These are phyloP conservation scores for Aspergillus versicolor DNA, from an alignment of 2,329 filamentous ascomycete genomes.

Conservation along the genomic window DNA sequence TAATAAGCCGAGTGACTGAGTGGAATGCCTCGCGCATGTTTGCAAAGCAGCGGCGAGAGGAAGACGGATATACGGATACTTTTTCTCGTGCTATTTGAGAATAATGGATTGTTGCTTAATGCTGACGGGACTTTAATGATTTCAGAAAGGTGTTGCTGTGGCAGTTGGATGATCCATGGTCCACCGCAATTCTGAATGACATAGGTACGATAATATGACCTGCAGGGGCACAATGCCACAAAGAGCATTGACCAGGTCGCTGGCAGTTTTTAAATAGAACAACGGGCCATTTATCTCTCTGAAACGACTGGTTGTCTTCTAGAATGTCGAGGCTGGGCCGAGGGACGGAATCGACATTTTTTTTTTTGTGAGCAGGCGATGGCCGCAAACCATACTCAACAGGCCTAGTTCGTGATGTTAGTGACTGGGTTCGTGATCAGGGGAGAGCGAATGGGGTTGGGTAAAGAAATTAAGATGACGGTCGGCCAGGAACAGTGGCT, in stretches of 20 bases:
- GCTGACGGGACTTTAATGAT: not conserved
- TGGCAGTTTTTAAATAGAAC: not conserved
- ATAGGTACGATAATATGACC: not conserved
- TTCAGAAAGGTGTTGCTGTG: not conserved
- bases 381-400: not conserved
- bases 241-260: not conserved
- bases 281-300: not conserved
- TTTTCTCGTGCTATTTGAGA: not conserved
- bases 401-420: not conserved
- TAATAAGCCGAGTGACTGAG: not conserved
- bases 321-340: not conserved
- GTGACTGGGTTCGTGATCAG: not conserved
- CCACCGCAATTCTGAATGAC: too few species aligned
- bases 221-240: not conserved
- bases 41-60: not conserved
- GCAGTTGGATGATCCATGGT: not conserved
- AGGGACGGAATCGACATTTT: not conserved
- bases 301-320: not conserved
- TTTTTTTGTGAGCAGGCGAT: not conserved
- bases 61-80: not conserved
- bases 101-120: not conserved
- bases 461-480: conserved; percentile 7
- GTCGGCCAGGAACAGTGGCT: conserved; percentile 11
- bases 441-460: conserved; percentile 7
- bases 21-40: not conserved